Base-by-base conservation (phyloP, 108 stramenopile species). In the Bacterosira constricta region DNA sequence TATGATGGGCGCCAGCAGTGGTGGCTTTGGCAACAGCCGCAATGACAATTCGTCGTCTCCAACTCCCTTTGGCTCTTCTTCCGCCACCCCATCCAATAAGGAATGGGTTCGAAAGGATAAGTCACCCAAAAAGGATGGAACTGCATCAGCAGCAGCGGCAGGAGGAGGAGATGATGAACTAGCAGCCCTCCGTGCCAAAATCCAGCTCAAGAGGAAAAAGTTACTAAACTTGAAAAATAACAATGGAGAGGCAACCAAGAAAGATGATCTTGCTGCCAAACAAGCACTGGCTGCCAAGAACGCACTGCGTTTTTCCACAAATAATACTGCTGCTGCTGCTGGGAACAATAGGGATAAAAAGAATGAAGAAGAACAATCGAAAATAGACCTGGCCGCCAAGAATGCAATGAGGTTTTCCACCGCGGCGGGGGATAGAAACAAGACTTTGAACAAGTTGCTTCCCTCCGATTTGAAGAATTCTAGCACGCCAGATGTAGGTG, bases 311-410 rank as follows among this genome's bases (percentile, higher is more conserved):
- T 53, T 13, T 31, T 20, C 11, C 41, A 26, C 20, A 44, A 64
- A 42, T 20, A 5, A 17, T 6, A 27, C 23, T 11, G 18, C 10
- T 53, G 21, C n/a, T 23, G 11, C 27, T 25, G 38, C 13, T 20
- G 35, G 36, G n/a, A 34, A 49, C 54, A 29, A 32, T 8, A 17
- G 30, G 20, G 26, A 39, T 29, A 17, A 54, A 23, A 34, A 20
- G 13, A 32, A 29, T 12, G 10, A 18, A 8, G 44, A 62, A 18
- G 65, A 37, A 35, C 53, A 56, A 26, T 21, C 55, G 25, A 66
- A 79, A 23, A 46, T 66, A 8, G 77, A 72, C 38, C 56, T 83
- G 27, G 83, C 79, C 12, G 83, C 79, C 6, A 76, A 65, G 47
- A 84, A 84, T 47, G 79, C 79, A 13, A 11, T 75, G 17, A 75